These are phyloP conservation scores for Scytalidium sp. DNA, from an alignment of 2,329 filamentous ascomycete genomes.

Conservation along the genomic window DNA sequence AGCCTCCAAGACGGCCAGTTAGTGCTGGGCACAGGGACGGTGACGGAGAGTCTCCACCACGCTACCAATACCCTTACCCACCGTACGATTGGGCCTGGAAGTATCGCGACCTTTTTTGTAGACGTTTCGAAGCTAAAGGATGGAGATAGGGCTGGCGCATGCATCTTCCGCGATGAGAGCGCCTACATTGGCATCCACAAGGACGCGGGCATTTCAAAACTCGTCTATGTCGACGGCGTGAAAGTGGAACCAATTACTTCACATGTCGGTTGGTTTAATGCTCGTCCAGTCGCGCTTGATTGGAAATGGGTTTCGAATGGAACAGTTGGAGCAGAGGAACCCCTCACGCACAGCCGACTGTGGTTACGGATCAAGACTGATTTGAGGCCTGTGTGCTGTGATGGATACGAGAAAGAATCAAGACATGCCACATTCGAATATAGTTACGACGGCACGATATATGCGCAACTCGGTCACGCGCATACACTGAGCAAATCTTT, in stretches of 20 bases:
- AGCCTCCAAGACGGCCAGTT: slow-evolving; percentile 42
- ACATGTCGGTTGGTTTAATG: too few relatives aligned
- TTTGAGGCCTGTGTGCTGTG: not conserved
- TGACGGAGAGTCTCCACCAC: slow-evolving; percentile 47
- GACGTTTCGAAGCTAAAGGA: slow-evolving; percentile 45
- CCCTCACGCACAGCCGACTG: not conserved
- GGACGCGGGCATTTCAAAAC: too few relatives aligned
- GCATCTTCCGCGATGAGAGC: slow-evolving; percentile 49
- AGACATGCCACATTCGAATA: not conserved
- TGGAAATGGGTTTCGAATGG: too few relatives aligned
- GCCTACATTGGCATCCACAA: slow-evolving; percentile 47
- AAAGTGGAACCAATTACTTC: too few relatives aligned
- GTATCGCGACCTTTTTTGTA: slow-evolving; percentile 46
- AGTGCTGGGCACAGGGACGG: slow-evolving; percentile 44
- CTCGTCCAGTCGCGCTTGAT: too few relatives aligned
- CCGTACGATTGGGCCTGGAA: slow-evolving; percentile 41
- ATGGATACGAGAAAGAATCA: too few relatives aligned
- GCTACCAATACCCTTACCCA: slow-evolving; percentile 47
- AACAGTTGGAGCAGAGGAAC: not conserved
- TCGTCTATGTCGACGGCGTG: too few relatives aligned
- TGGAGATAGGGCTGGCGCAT: slow-evolving; percentile 50
- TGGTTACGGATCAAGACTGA: not conserved
- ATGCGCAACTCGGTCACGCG: not conserved
- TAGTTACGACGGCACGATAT: not conserved
- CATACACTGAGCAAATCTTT: not conserved